Evolutionary conservation across 306 rosid species (phyloP).

Genomic region (Cicer chorassanicum): DNA sequence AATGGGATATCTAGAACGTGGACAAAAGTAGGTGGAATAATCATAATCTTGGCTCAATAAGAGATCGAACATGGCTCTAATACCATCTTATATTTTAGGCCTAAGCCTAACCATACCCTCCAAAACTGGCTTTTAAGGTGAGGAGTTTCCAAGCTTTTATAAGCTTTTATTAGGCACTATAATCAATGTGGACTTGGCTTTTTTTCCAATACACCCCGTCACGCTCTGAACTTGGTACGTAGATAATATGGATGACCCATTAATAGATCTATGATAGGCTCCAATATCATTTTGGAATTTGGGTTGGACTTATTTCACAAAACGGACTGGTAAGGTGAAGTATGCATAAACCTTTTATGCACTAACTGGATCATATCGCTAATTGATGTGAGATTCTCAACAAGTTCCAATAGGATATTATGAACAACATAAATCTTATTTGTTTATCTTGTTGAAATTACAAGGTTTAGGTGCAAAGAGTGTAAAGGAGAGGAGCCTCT

Average conservation of each 20-base stretch:
- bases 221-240: not conserved
- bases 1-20: not conserved
- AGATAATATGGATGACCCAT: not conserved
- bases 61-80: not conserved
- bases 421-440: slow-evolving; percentile 14
- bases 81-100: not conserved
- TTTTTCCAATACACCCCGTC: not conserved
- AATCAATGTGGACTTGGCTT: not conserved
- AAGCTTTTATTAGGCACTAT: not conserved
- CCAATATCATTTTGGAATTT: not conserved
- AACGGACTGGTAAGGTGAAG: not conserved
- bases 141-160: not conserved
- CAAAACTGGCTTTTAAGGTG: too few species aligned
- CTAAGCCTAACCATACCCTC: too few species aligned
- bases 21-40: not conserved
- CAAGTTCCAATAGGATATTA: slow-evolving; percentile 5
- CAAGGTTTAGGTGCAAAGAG: not conserved
- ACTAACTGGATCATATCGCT: not conserved
- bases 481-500: not conserved
- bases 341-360: not conserved
- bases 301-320: not conserved
- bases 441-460: slow-evolving; percentile 26
- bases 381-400: not conserved
- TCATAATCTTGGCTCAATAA: not conserved
- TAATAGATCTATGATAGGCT: not conserved